Percentiles rank a stretch among this genome's conserved stretches.
Conservation (phyloP, 2,329 filamentous ascomycete genomes). For the Penicillium sp. region DNA sequence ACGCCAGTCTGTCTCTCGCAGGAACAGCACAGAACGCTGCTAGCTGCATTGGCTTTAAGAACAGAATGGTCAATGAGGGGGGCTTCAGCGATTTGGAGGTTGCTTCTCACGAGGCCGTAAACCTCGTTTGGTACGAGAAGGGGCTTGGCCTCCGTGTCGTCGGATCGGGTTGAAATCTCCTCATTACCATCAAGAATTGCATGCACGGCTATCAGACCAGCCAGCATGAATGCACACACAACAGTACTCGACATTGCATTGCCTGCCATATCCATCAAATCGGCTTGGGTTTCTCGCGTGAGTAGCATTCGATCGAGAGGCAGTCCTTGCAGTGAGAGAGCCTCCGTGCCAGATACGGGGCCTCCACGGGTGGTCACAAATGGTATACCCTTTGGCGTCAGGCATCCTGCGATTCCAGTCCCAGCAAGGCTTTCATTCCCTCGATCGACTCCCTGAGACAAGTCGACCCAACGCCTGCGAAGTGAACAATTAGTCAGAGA, state of each 20-base stretch:
- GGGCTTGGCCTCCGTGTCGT: slow-evolving; percentile 3
- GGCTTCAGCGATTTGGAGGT: slow-evolving; percentile 11
- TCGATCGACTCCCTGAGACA: slow-evolving; percentile 72
- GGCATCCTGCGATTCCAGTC: slow-evolving; percentile 63
- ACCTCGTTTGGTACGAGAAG: slow-evolving; percentile 12
- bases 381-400: slow-evolving; percentile 65
- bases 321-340: slow-evolving; percentile 66
- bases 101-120: slow-evolving; percentile 14
- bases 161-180: background rate
- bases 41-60: slow-evolving; percentile 25
- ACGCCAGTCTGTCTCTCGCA: slow-evolving; percentile 55
- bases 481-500: slow-evolving; percentile 4
- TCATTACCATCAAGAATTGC: slow-evolving; percentile 29
- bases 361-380: slow-evolving; percentile 62
- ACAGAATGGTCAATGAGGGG: slow-evolving; percentile 11
- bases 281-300: slow-evolving; percentile 59
- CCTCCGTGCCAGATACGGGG: slow-evolving; percentile 62
- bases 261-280: slow-evolving; percentile 69
- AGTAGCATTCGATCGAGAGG: slow-evolving; percentile 62
- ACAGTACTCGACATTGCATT: slow-evolving; percentile 79
- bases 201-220: slow-evolving; percentile 52
- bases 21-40: slow-evolving; percentile 51
- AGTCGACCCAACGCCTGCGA: slow-evolving; percentile 53
- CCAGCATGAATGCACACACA: slow-evolving; percentile 62
- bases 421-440: slow-evolving; percentile 44